phyloP scores from a whole-genome alignment of 768 basidiomycete genomes.

The Collybia mongolica region DNA sequence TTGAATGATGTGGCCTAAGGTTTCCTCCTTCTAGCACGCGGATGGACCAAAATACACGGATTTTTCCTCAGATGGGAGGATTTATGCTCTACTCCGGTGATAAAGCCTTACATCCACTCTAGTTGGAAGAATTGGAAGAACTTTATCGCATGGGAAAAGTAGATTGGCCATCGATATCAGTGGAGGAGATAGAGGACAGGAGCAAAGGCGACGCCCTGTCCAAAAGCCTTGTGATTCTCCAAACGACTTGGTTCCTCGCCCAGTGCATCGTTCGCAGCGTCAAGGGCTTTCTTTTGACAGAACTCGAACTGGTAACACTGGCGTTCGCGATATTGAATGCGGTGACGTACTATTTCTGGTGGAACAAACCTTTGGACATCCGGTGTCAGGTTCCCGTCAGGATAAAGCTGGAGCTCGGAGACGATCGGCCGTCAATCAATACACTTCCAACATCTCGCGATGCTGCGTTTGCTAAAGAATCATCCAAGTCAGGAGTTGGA shows the following conservation, averaged over 20 bases:
- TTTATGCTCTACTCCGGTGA: not conserved
- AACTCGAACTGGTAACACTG: not conserved
- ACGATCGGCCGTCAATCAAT: not conserved
- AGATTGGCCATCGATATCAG: not conserved
- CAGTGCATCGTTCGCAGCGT: not conserved
- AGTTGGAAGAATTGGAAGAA: not conserved
- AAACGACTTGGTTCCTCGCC: not conserved
- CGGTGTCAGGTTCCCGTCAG: not conserved
- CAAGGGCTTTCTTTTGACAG: not conserved
- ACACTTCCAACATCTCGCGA: too few species aligned
- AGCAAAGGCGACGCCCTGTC: not conserved
- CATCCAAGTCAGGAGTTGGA: not conserved
- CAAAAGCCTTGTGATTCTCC: not conserved
- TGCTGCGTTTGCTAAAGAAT: too few species aligned
- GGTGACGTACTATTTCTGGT: not conserved
- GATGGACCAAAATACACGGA: not conserved
- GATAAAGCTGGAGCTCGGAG: not conserved
- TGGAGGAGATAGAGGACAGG: not conserved
- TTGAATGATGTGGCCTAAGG: not conserved
- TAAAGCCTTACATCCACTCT: not conserved
- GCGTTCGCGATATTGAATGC: not conserved
- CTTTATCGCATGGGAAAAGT: not conserved
- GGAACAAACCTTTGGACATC: conserved; percentile 1
- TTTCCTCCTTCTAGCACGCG: not conserved
- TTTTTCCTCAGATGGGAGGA: conserved; percentile 1